phyloP scores from a whole-genome alignment of 1,139 yeast genomes.

The Hyphopichia khmerensis region DNA sequence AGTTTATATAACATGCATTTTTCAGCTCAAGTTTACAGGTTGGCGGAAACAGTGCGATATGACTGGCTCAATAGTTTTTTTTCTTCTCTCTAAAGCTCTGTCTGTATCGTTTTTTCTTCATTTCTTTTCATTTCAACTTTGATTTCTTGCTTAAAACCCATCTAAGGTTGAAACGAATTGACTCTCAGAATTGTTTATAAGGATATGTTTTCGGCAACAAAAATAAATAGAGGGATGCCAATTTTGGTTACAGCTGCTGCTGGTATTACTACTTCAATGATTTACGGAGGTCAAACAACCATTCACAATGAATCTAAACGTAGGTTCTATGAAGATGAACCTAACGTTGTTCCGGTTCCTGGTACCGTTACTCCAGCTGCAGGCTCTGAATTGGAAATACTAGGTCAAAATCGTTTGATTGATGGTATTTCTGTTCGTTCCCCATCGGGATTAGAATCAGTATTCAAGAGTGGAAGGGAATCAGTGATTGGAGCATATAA shows the following conservation, averaged over 20 bases:
- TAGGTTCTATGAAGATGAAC: conserved; percentile 62
- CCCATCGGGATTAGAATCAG: conserved; percentile 46
- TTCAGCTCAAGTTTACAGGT: not conserved
- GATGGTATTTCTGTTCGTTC: conserved; percentile 62
- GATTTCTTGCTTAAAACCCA: not conserved
- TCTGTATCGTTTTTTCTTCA: too few species aligned
- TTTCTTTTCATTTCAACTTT: not conserved
- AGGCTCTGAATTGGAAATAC: conserved; percentile 39
- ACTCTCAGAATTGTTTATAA: not conserved
- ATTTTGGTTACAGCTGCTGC: not conserved
- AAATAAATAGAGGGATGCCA: not conserved
- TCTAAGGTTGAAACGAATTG: not conserved
- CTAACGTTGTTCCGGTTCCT: conserved; percentile 49
- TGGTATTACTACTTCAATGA: not conserved
- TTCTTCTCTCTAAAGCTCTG: not conserved
- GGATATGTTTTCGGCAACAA: not conserved
- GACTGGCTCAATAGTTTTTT: not conserved
- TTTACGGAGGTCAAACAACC: conserved; percentile 5
- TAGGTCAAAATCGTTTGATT: conserved; percentile 47
- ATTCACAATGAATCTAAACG: conserved; percentile 37
- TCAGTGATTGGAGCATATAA: conserved; percentile 15
- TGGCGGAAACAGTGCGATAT: not conserved
- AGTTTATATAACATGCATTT: not conserved
- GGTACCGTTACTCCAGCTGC: conserved; percentile 57
- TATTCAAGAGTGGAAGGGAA: conserved; percentile 49